Evolutionary conservation across 2,329 filamentous ascomycete genomes (phyloP), one percentile per base, ranked within the genome.

Genomic region (Didymella pomorum): DNA sequence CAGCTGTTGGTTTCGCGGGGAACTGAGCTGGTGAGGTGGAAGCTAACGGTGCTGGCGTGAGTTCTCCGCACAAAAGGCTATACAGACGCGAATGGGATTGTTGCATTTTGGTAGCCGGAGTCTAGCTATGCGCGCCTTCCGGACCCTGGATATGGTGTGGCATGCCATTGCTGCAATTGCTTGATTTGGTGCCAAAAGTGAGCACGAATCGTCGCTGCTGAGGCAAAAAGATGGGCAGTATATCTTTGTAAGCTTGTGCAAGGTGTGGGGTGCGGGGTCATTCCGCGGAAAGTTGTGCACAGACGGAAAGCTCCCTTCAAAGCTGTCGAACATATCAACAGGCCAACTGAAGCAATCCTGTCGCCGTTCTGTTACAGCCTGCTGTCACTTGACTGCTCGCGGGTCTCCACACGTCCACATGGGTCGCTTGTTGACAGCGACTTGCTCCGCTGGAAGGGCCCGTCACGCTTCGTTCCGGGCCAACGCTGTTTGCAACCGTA

Each of bases 41-140:
- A 51, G 48, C 63, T 63, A 66, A 56, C 33, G 2, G 42, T 44
- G 28, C 28, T 65, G 60, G 63, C 60, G 66, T 63, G 59, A 64
- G 31, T 35, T 58, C 56, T 66, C 63, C 70, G 70, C 67, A 70
- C 62, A 58, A 66, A 68, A 52, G 68, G 67, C 62, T 60, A 39
- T 55, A 37, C 46, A 45, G 41, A 37, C 56, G 35, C 56, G 53
- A 62, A 68, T 62, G 33, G 49, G 37, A 51, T 23, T 41, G 10
- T 44, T 56, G 35, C 44, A 41, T 25, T 29, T 23, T 53, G 37
- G 51, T 54, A 66, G 35, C 63, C 59, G 60, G 52, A 54, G 41
- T 31, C 18, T 47, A 52, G 29, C 52, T 33, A 25, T 42, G 26
- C 35, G n/a, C 29, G 33, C 8, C 25, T 43, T 52, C 48, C 60